Conservation (phyloP, 345 rosid species). For the Jatropha curcas region DNA sequence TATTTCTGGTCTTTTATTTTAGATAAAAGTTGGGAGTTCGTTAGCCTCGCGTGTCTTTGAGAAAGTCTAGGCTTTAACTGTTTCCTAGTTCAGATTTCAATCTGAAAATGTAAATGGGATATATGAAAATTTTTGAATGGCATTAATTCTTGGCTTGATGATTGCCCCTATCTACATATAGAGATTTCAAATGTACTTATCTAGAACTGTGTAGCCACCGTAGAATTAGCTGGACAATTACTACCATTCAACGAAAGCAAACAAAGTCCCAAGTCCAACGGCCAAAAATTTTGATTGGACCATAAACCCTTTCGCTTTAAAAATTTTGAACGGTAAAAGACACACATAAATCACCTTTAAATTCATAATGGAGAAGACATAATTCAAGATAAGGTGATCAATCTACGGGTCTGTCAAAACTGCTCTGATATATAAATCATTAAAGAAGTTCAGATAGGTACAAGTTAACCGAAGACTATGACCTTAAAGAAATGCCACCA, state of each 20-base stretch:
- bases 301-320: not conserved
- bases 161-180: not conserved
- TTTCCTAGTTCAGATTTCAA: too few relatives aligned
- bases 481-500: not conserved
- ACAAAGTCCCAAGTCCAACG: not conserved
- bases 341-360: not conserved
- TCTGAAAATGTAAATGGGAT: too few relatives aligned
- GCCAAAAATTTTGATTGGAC: not conserved
- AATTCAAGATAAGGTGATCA: not conserved
- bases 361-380: not conserved
- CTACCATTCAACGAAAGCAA: not conserved
- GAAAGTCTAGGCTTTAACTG: too few relatives aligned
- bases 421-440: not conserved
- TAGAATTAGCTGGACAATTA: not conserved
- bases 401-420: not conserved
- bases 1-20: too few relatives aligned
- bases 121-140: not conserved
- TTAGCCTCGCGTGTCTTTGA: too few relatives aligned
- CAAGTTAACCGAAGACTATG: not conserved
- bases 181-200: not conserved
- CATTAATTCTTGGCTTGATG: not conserved
- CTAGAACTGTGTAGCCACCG: not conserved
- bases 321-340: not conserved
- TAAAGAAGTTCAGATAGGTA: conserved; percentile 3
- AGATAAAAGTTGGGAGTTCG: too few relatives aligned